Percentiles rank a stretch among this genome's conserved stretches.
Evolutionary conservation across 208 protist species (phyloP).

Genomic region (Strigomonas galati): DNA sequence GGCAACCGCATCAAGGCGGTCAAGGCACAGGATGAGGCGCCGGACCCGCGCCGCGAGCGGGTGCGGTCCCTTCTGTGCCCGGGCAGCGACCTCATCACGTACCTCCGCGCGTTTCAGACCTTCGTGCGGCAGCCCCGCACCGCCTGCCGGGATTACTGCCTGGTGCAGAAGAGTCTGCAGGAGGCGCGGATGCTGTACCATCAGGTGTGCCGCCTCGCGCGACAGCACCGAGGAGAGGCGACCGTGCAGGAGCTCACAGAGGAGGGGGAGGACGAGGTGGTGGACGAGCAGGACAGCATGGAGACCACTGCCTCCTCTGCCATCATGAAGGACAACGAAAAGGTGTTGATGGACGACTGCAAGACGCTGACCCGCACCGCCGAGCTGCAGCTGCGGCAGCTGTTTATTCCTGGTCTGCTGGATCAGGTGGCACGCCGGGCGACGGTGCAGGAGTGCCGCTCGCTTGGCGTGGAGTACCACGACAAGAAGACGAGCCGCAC

Average conservation of each 20-base stretch:
- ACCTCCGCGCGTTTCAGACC: slow-evolving; percentile 64
- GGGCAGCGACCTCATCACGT: slow-evolving; percentile 86
- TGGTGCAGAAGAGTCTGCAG: slow-evolving; percentile 84
- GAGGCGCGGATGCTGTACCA: slow-evolving; percentile 64
- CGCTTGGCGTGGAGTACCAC: slow-evolving; percentile 79
- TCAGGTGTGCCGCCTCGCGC: slow-evolving; percentile 52
- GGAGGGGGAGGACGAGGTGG: slow-evolving; percentile 36
- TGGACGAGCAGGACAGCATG: slow-evolving; percentile 62
- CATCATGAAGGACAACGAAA: slow-evolving; percentile 2
- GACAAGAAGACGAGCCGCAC: slow-evolving; percentile 74
- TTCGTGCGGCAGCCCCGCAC: slow-evolving; percentile 37
- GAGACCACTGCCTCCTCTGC: slow-evolving; percentile 24
- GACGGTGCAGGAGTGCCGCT: slow-evolving; percentile 85
- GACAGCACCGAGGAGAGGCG: slow-evolving; percentile 11
- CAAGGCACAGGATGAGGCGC: slow-evolving; percentile 32
- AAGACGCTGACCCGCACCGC: slow-evolving; percentile 34
- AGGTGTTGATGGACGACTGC: slow-evolving; percentile 3
- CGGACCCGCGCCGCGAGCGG: slow-evolving; percentile 32
- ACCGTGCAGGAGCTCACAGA: too few species aligned
- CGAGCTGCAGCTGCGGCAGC: slow-evolving; percentile 70
- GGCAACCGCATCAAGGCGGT: slow-evolving; percentile 75
- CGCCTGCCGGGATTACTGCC: slow-evolving; percentile 60
- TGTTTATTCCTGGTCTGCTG: slow-evolving; percentile 84
- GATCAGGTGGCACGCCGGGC: slow-evolving; percentile 87
- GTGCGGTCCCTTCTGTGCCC: slow-evolving; percentile 66